Base-by-base conservation (phyloP, 1,284 basidiomycete genomes). In the Apiotrichum siamense region DNA sequence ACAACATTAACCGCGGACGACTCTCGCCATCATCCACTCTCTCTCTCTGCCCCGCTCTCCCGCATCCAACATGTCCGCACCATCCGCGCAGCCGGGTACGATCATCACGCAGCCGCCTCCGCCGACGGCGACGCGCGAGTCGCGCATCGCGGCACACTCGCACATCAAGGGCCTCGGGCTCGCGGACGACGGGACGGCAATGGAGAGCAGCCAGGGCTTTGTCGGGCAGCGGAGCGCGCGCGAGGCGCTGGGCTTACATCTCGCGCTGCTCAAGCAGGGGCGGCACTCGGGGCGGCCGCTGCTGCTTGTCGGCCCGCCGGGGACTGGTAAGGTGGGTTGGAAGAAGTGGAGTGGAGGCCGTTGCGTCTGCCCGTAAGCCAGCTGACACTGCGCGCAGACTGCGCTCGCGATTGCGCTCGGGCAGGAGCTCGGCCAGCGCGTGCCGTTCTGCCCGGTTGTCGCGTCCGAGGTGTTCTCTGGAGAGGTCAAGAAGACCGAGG, bases 401-500 rank as follows among this genome's bases (percentile, higher is more conserved):
- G 94, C 94, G 0, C 81, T 98, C 24, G 93, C 96, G 2, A 76
- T 98, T 13, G 94, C 89, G 0, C 82, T 98, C 29, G 86, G 91
- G 7, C 93, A 97, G 60, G 94, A 97, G 67, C 81, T 98, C 0
- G 94, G 94, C 2, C 77, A 81, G 41, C 96, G 97, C 68, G 93
- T 97, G 1, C 94, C 94, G 0, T 98, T 98, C 74, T 97, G 94
- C 69, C 91, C 92, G 1, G 96, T 97, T 88, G 94, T 97, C 23
- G 96, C 93, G 1, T 88, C 85, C 7, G 94, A 98, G 74, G 94
- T 98, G 55, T 98, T 96, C 74, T 90, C 87, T 47, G 85, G 88
- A 10, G 94, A 98, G 74, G 92, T 98, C 50, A 98, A 97, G 78
- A 98, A 98, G 81, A 98, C 94, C 0, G 94, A 98, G 72, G 93